These are phyloP conservation scores for Alternaria triticina DNA, from an alignment of 2,329 filamentous ascomycete species.

Conservation along the genomic window DNA sequence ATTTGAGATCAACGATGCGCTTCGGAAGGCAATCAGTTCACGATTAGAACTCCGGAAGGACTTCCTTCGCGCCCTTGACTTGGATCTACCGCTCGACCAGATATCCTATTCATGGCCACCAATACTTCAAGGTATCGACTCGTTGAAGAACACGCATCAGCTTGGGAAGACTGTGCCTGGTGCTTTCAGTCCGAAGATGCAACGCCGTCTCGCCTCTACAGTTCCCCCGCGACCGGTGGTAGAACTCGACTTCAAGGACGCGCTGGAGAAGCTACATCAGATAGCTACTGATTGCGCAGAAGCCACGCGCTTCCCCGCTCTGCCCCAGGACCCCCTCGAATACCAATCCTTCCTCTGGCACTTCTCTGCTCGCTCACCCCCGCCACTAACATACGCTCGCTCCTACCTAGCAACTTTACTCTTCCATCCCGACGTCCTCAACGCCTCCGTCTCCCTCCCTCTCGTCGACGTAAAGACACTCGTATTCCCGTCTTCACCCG, in stretches of 20 bases:
- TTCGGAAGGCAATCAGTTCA: constrained; percentile 63
- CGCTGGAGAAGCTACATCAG: constrained; percentile 71
- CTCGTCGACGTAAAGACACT: constrained; percentile 81
- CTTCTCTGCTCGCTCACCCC: constrained; percentile 79
- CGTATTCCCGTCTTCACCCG: constrained; percentile 72
- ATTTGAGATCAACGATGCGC: constrained; percentile 41
- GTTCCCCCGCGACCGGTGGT: constrained; percentile 93
- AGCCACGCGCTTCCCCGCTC: constrained; percentile 42
- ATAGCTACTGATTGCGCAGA: constrained; percentile 76
- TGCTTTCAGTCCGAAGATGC: constrained; percentile 89
- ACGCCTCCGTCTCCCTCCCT: constrained; percentile 74
- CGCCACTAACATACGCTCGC: constrained; percentile 83
- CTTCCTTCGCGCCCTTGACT: constrained; percentile 63
- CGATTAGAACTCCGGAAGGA: constrained; percentile 71
- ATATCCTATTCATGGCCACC: constrained; percentile 46
- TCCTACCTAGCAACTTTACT: constrained; percentile 79
- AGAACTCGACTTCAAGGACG: constrained; percentile 73
- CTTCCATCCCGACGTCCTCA: constrained; percentile 69
- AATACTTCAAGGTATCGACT: constrained; percentile 53
- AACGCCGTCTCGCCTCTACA: constrained; percentile 89
- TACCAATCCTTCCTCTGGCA: constrained; percentile 70
- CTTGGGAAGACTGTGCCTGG: constrained; percentile 71
- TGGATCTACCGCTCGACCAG: constrained; percentile 37
- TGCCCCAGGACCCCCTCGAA: constrained; percentile 42
- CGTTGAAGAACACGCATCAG: constrained; percentile 65